Conservation (phyloP, 1,284 basidiomycete species). For the Ceratobasidium sp. region DNA sequence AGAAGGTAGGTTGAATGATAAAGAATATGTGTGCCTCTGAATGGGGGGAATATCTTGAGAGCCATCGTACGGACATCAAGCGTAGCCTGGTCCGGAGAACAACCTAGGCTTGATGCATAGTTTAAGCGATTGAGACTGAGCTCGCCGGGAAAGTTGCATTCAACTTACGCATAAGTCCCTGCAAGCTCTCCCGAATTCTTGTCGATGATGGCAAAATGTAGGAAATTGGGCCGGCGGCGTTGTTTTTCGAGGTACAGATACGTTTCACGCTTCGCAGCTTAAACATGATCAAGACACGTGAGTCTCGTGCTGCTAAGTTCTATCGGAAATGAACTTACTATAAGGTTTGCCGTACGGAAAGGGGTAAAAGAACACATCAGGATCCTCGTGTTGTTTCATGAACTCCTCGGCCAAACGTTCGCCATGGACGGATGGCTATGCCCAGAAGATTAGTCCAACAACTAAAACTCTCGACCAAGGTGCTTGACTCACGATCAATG, state of each 20-base stretch:
- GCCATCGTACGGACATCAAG: constrained; percentile 14
- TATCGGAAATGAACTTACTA: not conserved
- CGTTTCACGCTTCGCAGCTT: constrained; percentile 17
- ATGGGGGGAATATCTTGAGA: not conserved
- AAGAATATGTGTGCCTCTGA: not conserved
- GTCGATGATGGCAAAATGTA: constrained; percentile 19
- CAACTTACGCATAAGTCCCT: constrained; percentile 8
- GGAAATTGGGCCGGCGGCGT: constrained; percentile 1
- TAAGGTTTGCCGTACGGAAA: constrained; percentile 16
- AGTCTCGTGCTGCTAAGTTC: too few relatives aligned
- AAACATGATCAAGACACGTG: not conserved
- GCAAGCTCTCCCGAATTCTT: not conserved
- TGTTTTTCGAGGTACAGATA: constrained; percentile 23
- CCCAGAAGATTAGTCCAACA: too few relatives aligned
- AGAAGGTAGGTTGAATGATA: constrained; percentile 11
- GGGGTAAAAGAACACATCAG: constrained; percentile 18
- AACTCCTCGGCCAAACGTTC: constrained; percentile 16
- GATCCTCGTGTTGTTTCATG: not conserved
- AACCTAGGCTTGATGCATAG: not conserved
- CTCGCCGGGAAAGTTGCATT: not conserved
- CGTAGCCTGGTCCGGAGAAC: constrained; percentile 19
- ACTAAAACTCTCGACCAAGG: not conserved
- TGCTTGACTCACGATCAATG: not conserved
- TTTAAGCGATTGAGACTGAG: not conserved
- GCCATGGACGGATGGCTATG: constrained; percentile 12